Conservation (phyloP, 495 filamentous ascomycete species). For the Parathielavia appendiculata region DNA sequence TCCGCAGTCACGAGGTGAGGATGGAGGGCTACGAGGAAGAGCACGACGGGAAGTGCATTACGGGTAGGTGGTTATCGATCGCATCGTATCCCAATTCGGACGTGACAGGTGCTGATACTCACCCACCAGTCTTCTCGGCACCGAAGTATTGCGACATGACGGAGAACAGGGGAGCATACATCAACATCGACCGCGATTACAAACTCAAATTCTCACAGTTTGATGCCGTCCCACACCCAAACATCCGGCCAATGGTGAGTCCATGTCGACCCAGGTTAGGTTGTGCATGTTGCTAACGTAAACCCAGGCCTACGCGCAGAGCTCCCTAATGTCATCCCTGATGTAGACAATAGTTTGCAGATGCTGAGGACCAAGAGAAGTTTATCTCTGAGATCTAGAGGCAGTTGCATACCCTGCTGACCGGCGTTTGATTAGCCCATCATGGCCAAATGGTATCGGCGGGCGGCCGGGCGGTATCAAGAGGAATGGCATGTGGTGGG, state of each 20-base stretch:
- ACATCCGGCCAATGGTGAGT: conserved; percentile 88
- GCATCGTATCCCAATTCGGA: background rate
- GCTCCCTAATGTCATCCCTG: conserved; percentile 61
- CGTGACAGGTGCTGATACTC: conserved; percentile 19
- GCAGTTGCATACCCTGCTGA: background rate
- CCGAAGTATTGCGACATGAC: conserved; percentile 97
- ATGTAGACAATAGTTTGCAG: conserved; percentile 32
- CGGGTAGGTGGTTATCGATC: conserved; percentile 55
- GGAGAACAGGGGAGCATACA: conserved; percentile 97
- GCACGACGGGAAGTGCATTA: conserved; percentile 94
- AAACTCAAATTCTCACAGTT: conserved; percentile 90
- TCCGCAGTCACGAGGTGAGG: conserved; percentile 93
- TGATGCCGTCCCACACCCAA: conserved; percentile 91
- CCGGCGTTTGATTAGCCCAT: background rate
- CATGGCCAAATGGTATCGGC: background rate
- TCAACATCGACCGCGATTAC: conserved; percentile 90
- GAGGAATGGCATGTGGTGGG: no score
- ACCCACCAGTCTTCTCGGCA: conserved; percentile 76
- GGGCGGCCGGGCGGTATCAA: background rate
- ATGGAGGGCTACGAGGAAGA: conserved; percentile 98
- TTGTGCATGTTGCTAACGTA: background rate
- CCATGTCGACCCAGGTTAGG: background rate
- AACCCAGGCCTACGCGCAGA: conserved; percentile 71
- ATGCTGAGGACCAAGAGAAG: background rate
- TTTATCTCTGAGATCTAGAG: background rate